A percentile compares a stretch with the other conserved stretches of the same genome.
These are phyloP conservation scores for Drechslerella dactyloides DNA, from an alignment of 2,329 filamentous ascomycete species.

Conservation along the genomic window DNA sequence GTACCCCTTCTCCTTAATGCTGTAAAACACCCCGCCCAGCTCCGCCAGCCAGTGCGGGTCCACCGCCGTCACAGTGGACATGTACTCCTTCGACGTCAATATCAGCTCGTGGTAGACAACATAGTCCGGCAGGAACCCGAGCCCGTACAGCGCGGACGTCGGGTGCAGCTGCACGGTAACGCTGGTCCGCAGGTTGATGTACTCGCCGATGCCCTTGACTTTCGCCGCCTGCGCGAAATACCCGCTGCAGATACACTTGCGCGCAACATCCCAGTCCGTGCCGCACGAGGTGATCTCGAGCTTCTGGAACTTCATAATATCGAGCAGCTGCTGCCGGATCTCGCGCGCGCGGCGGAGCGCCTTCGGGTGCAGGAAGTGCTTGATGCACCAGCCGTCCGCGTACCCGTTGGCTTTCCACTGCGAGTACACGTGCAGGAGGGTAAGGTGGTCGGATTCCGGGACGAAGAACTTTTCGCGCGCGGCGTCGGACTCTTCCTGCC, in stretches of 20 bases:
- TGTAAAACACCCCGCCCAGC: slow-evolving; percentile 95
- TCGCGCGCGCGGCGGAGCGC: slow-evolving; percentile 88
- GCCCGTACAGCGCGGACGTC: slow-evolving; percentile 87
- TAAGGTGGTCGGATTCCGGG: slow-evolving; percentile 94
- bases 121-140: slow-evolving; percentile 93
- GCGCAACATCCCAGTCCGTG: slow-evolving; percentile 94
- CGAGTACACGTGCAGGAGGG: slow-evolving; percentile 90
- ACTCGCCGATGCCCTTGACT: slow-evolving; percentile 95
- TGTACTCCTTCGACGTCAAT: slow-evolving; percentile 95
- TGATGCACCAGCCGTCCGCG: slow-evolving; percentile 88
- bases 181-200: slow-evolving; percentile 92
- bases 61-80: slow-evolving; percentile 93
- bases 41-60: slow-evolving; percentile 98
- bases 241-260: slow-evolving; percentile 94
- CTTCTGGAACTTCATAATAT: slow-evolving; percentile 93
- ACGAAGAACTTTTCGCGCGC: slow-evolving; percentile 98
- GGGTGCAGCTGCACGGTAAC: slow-evolving; percentile 94
- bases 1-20: slow-evolving; percentile 96
- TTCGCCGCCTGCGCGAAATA: slow-evolving; percentile 98
- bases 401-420: slow-evolving; percentile 93
- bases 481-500: slow-evolving; percentile 93
- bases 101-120: slow-evolving; percentile 98
- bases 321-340: slow-evolving; percentile 87
- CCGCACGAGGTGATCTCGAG: slow-evolving; percentile 87
- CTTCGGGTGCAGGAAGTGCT: slow-evolving; percentile 95